Evolutionary conservation across 495 filamentous ascomycete species (phyloP).

Genomic region (Pyrenula aspistea): DNA sequence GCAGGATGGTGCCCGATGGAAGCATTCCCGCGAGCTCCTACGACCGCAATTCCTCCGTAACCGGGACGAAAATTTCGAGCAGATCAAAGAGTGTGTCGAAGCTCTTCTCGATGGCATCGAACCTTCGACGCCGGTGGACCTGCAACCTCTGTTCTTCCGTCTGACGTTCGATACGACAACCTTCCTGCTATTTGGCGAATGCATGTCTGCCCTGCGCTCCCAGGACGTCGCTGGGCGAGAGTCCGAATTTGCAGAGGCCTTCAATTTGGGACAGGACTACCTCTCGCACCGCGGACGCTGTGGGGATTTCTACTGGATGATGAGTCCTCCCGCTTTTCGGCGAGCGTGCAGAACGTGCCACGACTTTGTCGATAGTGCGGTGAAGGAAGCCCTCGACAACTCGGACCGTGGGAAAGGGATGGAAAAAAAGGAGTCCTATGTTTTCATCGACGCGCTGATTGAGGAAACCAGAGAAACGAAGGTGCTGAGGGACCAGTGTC

Average conservation of each 20-base stretch:
- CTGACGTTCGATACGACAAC: constrained; percentile 57
- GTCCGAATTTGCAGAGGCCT: constrained; percentile 32
- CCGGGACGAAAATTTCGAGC: constrained; percentile 9
- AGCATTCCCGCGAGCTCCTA: constrained; percentile 40
- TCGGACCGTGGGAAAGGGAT: constrained; percentile 9
- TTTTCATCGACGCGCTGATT: constrained; percentile 29
- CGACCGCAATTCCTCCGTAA: constrained; percentile 36
- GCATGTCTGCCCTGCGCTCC: constrained; percentile 26
- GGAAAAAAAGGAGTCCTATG: constrained; percentile 21
- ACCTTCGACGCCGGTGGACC: constrained; percentile 32
- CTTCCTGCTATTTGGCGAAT: constrained; percentile 54
- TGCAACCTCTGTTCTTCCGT: constrained; percentile 46
- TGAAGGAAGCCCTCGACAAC: constrained; percentile 27
- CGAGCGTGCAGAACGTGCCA: constrained; percentile 26
- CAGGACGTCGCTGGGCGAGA: constrained; percentile 16
- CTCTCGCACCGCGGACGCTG: constrained; percentile 16
- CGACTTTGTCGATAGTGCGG: constrained; percentile 36
- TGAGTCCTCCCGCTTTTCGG: constrained; percentile 24
- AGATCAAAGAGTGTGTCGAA: constrained; percentile 19
- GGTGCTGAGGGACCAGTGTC: constrained; percentile 44
- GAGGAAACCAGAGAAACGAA: constrained; percentile 25
- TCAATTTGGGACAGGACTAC: constrained; percentile 30
- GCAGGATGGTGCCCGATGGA: constrained; percentile 56
- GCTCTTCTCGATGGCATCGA: constrained; percentile 38
- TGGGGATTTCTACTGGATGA: constrained; percentile 25